Evolutionary conservation across 2,329 filamentous ascomycete species (phyloP), one percentile per base, ranked within the genome.

Genomic region (Pseudocercospora cruenta): DNA sequence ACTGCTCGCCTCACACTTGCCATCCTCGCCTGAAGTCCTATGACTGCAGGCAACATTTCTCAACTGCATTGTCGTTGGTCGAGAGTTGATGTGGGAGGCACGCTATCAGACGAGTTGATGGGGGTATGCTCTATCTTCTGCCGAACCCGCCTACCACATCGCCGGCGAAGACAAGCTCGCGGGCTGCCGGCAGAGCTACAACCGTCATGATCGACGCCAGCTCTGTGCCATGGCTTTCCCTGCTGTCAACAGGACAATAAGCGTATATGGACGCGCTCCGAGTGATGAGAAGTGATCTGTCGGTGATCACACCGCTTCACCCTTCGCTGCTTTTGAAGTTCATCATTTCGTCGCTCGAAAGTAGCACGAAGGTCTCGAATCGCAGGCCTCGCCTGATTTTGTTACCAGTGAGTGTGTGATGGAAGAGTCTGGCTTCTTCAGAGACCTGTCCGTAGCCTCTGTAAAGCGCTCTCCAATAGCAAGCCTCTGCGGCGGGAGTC

Each of bases 401-500:
- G 36, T 57, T 49, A 14, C 58, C 67, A 3, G 53, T 59, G 1
- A 55, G 39, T 12, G 22, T 22, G n/a, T 63, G 28, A 47, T 64
- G 59, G 65, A 67, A 71, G n/a, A 68, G 39, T 19, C 28, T 61
- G 8, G 70, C 63, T 10, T 58, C 47, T 36, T 70, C 70, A 22
- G 63, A 64, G 24, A 72, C 66, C 16, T 21, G 45, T 2, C 67
- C 63, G 58, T 71, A 72, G 8, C 65, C 67, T 33, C 58, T 47
- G 57, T 60, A 65, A 12, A 72, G 66, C n/a, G 63, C 66, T 47
- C 70, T 58, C 69, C 67, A 70, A 0, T 79, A 80, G 49, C 68
- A 70, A 4, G 67, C 64, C 51, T 70, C 64, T 19, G 76, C 75
- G 4, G 75, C 75, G 7, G 71, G 69, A 2, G 72, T 77, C 7